Evolutionary conservation across 257 asterid genomes (phyloP), one percentile per base, ranked within the genome.

Genomic region (Capsicum chinense): DNA sequence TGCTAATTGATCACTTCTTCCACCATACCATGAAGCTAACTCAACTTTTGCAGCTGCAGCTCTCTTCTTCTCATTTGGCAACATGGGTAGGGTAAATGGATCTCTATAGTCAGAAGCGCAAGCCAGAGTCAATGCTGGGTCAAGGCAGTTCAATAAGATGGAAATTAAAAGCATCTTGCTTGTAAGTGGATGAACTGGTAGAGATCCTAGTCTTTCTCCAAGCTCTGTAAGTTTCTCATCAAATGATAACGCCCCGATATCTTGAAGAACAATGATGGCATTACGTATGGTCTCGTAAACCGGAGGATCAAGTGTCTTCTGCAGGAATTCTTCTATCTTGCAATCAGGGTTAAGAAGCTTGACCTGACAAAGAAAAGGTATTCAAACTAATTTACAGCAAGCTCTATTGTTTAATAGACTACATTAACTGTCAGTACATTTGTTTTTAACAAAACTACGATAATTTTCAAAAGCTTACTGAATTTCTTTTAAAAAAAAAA

Each of bases 131-230:
- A 96, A 85, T 59, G 99, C 98, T 1, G 98, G 99, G 73, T 91
- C 98, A 19, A 94, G 97, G 74, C 98, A 96, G 85, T 94, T 93
- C 90, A 96, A 82, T 63, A 96, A 84, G 85, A 96, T 92, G 26
- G 95, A 92, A 71, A 93, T 79, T 16, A 96, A 90, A 70, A 96
- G 95, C 99, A 96, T 96, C 94, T 94, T 96, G 97, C 99, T 92
- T 42, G 93, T 93, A 21, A 89, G 90, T 39, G 98, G 99, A 87
- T 96, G 99, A 86, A 95, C 98, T 1, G 99, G 98, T 35, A 96
- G 90, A 80, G 94, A 88, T 42, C 99, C 99, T 15, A 96, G 89
- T 89, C 87, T 94, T 88, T 92, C 87, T 33, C 99, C 99, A 26
- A 96, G 97, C 33, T 89, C 95, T 39, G 99, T 96, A 62, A 96